These are phyloP conservation scores for Phytophthora melonis DNA, from an alignment of 352 stramenopile species.

Conservation along the genomic window DNA sequence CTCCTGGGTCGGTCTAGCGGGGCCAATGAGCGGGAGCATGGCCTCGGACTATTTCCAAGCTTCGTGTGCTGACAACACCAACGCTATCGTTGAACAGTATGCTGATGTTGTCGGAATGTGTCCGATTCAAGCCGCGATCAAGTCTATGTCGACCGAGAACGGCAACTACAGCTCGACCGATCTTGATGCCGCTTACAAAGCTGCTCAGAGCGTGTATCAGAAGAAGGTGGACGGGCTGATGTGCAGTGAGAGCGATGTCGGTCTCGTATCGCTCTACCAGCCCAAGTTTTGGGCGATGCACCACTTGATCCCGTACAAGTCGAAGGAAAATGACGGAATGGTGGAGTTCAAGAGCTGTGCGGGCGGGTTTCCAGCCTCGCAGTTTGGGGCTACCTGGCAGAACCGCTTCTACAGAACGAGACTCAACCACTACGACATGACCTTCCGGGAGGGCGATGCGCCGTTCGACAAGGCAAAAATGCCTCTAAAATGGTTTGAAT, in stretches of 20 bases:
- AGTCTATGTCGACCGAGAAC: slow-evolving; percentile 30
- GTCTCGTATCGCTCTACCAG: slow-evolving; percentile 31
- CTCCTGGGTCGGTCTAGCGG: slow-evolving; percentile 34
- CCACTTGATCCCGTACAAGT: slow-evolving; percentile 22
- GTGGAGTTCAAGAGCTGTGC: slow-evolving; percentile 43
- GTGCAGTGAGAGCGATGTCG: slow-evolving; percentile 31
- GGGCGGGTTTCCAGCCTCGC: slow-evolving; percentile 3
- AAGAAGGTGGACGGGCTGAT: slow-evolving; percentile 32
- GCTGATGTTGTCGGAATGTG: slow-evolving; percentile 10
- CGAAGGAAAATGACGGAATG: slow-evolving; percentile 30
- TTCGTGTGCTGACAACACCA: slow-evolving; percentile 5
- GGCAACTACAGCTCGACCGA: slow-evolving; percentile 15
- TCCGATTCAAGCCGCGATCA: slow-evolving; percentile 2
- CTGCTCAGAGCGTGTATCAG: slow-evolving; percentile 24
- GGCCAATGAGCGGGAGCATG: slow-evolving; percentile 28
- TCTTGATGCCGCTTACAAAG: slow-evolving; percentile 23
- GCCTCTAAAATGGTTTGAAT: slow-evolving; percentile 67
- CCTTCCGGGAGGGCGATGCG: slow-evolving; percentile 54
- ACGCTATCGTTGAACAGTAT: not conserved
- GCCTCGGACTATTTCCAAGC: slow-evolving; percentile 16
- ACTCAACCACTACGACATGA: slow-evolving; percentile 56
- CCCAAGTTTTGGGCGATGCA: slow-evolving; percentile 20
- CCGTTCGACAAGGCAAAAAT: slow-evolving; percentile 47
- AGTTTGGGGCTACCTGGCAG: slow-evolving; percentile 13
- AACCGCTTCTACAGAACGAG: slow-evolving; percentile 10